phyloP scores from a whole-genome alignment of 257 asterid genomes.

The Solanum neorickii region DNA sequence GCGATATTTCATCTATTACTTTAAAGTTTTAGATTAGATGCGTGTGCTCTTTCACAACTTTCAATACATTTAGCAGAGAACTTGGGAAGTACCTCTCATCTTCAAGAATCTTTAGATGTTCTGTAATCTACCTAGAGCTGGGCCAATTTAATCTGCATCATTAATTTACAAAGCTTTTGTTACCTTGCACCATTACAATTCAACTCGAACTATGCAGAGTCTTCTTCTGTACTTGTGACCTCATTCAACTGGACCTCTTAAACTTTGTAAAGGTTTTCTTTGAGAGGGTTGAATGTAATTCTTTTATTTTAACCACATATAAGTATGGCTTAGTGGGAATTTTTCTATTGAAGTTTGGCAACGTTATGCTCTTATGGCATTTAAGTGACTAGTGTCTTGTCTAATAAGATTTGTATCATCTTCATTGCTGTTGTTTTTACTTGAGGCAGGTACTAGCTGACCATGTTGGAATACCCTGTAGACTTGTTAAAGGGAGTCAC shows the following conservation, averaged over 20 bases:
- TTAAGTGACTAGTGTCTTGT: neutral
- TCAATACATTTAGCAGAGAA: neutral
- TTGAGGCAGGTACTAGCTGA: constrained; percentile 84
- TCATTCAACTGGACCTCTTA: neutral
- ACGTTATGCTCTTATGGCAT: neutral
- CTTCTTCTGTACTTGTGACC: neutral
- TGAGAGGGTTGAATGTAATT: neutral
- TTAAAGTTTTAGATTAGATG: neutral
- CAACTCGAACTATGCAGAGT: neutral
- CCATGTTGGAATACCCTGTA: constrained; percentile 85
- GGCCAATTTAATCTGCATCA: neutral
- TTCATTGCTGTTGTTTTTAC: constrained; percentile 4
- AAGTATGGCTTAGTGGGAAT: neutral
- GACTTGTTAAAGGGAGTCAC: constrained; percentile 84
- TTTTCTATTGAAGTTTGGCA: neutral
- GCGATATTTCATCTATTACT: neutral
- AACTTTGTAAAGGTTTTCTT: neutral
- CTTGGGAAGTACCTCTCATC: neutral
- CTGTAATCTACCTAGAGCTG: neutral
- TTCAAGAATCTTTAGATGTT: neutral
- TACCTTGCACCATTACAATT: neutral
- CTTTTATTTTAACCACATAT: neutral
- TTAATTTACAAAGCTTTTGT: neutral
- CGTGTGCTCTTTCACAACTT: neutral
- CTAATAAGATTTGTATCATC: neutral